phyloP scores from a whole-genome alignment of 2,329 filamentous ascomycete genomes.

The Pseudogymnoascus sp. region DNA sequence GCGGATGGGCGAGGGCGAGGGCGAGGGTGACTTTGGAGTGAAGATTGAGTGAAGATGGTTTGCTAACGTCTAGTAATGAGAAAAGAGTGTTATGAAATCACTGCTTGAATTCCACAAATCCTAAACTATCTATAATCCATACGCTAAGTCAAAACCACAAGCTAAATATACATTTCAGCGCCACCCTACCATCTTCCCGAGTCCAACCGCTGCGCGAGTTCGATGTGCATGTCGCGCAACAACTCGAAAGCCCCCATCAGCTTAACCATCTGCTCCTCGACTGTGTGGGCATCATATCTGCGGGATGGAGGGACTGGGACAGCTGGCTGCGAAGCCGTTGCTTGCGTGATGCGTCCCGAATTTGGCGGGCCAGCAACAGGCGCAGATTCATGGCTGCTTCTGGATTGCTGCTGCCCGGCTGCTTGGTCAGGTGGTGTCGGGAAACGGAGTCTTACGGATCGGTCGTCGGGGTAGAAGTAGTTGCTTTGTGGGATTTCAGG shows the following conservation, averaged over 20 bases:
- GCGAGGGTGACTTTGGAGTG: neutral
- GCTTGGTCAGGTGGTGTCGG: neutral
- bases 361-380: neutral
- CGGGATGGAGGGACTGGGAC: neutral
- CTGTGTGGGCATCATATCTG: neutral
- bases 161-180: neutral
- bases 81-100: neutral
- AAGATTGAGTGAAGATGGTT: neutral
- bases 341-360: neutral
- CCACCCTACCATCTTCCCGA: neutral
- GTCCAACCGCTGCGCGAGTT: neutral
- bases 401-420: neutral
- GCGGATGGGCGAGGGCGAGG: neutral
- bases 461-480: neutral
- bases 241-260: neutral
- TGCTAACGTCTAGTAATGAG: neutral
- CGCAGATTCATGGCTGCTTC: neutral
- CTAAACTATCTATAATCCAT: neutral
- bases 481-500: neutral
- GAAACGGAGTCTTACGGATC: neutral
- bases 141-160: neutral
- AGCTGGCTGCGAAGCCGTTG: neutral
- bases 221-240: neutral
- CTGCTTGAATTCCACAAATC: neutral
- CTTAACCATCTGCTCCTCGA: neutral